Evolutionary conservation across 192 early-diverging fungal species (phyloP), one percentile per base, ranked within the genome.

Genomic region (Umbelopsis sp.): DNA sequence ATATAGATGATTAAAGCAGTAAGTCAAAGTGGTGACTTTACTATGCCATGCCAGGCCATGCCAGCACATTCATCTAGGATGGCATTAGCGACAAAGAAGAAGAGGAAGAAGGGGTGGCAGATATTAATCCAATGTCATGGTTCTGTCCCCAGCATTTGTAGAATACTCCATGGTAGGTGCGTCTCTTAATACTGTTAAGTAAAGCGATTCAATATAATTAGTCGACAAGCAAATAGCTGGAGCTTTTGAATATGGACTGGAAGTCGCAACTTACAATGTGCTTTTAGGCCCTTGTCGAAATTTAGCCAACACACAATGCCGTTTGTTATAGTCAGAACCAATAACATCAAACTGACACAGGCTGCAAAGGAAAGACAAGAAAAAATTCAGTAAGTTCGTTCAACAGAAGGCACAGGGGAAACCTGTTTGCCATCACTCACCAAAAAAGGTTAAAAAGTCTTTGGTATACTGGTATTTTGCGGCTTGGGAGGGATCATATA

Each of bases 401-500:
- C 26, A 25, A 11, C 7, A 31, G 66, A 26, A 29, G 32, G 31
- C 12, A n/a, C 24, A 20, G 17, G 32, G 5, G 47, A 16, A 20
- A 12, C 45, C 7, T 29, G 10, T 17, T 4, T 16, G 16, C 17
- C n/a, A 49, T 49, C 11, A 36, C 80, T 70, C 87, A 90, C 89
- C 88, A 71, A 92, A 94, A 74, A 94, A 83, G 0, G 87, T 92
- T 44, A 94, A 71, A 71, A 89, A 91, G 24, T 83, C 83, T 44
- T 80, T 74, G 32, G 86, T 84, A 25, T 83, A 84, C 11, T 41
- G 3, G 71, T 86, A 92, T 52, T 85, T 83, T 0, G 31, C 6
- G 0, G 47, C 29, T 45, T 90, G 81, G 21, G 65, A 32, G 0
- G 77, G 69, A 5, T 71, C 44, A 29, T 80, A 88, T 62, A 94